Evolutionary conservation across 2,329 filamentous ascomycete genomes (phyloP), one percentile per base, ranked within the genome.

Genomic region (Chaetomiaceae sp.): DNA sequence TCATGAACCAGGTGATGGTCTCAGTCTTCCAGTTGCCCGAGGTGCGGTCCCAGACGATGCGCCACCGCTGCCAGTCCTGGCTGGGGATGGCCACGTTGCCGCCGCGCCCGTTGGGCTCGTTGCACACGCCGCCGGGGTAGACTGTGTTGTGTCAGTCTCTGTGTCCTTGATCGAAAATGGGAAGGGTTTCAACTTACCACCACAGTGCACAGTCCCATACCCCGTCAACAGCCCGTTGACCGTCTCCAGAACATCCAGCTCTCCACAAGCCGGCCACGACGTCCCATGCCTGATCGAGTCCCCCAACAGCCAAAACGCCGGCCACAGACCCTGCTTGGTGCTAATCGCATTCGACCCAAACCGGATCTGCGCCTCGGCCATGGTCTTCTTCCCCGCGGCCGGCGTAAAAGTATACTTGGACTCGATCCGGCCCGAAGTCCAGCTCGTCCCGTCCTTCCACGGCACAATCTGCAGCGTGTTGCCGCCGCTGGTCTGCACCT

Each of bases 291-390:
- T 72, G 47, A 78, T 66, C 15, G 74, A 67, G 54, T 76, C 69
- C 11, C 77, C 77, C 1, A 79, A 71, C 49, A 77, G 66, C 77
- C 77, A 80, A 61, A 79, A 80, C 3, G 77, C 77, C 2, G 77
- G 76, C 77, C 77, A 80, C 58, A 79, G 69, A 12, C 77, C 77
- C 59, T 75, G 69, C 66, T 77, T 77, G 45, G 69, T 67, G 27
- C 58, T 58, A 15, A 63, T 53, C 11, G 65, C 49, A 62, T 71
- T 71, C 53, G 54, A 52, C 29, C 77, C 77, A 56, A 76, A 75
- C 7, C 75, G 72, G 49, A 80, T 66, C 38, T 65, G 65, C 9
- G 72, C 72, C 64, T 79, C 74, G 44, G 72, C 69, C 29, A 75
- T 63, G 34, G 76, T 76, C 43, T 64, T 59, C 31, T 66, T 65